Percentiles rank a stretch among this genome's conserved stretches.
Evolutionary conservation across 176 grass and related monocot species (phyloP).

Genomic region (Oryza meridionalis): DNA sequence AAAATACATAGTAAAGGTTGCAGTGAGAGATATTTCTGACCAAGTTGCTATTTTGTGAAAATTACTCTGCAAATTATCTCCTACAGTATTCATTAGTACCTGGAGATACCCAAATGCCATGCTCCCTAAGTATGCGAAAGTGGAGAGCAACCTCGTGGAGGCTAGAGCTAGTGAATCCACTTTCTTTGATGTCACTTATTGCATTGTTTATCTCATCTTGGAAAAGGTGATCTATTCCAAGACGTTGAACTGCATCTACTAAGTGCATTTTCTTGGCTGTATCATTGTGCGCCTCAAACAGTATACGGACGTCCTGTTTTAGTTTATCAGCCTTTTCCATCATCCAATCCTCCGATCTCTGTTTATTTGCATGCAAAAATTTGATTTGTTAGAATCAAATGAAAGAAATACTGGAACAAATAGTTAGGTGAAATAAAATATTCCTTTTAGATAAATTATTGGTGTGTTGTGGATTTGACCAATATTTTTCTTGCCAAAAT

Average conservation of each 20-base stretch:
- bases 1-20: too few species aligned
- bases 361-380: background rate
- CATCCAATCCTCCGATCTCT: conserved; percentile 5
- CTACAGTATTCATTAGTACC: background rate
- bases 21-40: too few species aligned
- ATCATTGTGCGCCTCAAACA: background rate
- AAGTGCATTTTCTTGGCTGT: background rate
- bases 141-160: background rate
- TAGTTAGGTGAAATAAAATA: background rate
- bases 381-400: background rate
- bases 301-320: background rate
- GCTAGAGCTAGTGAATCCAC: background rate
- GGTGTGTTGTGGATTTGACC: too few species aligned
- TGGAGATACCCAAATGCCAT: background rate
- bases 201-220: background rate
- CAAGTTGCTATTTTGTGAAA: too few species aligned
- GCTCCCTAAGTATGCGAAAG: background rate
- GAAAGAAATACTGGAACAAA: background rate
- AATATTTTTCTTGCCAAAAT: too few species aligned
- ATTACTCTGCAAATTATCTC: too few species aligned
- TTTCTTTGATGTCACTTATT: background rate
- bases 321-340: background rate
- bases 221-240: background rate
- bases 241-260: background rate
- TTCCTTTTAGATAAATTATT: too few species aligned